Evolutionary conservation across 1,284 basidiomycete species (phyloP), one percentile per base, ranked within the genome.

Genomic region (Irpex sp.): DNA sequence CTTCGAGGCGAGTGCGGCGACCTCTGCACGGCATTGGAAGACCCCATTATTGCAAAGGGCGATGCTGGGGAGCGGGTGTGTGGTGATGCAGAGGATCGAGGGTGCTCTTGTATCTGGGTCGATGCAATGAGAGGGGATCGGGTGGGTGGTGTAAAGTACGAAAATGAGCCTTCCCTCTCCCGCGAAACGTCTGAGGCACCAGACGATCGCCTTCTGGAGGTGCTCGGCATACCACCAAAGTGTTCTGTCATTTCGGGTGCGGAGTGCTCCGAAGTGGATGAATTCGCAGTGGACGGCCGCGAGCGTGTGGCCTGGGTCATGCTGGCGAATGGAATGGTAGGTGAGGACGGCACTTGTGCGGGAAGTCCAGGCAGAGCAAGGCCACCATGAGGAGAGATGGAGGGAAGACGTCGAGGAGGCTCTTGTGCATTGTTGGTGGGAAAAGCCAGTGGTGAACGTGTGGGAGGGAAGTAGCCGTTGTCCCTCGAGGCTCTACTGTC

Each of bases 1-100:
- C 56, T 67, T 69, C 54, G 72, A 68, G 15, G 75, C 72, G 54
- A 76, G 62, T 69, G 43, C 74, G 71, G 36, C 70, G 59, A 57
- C 9, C 13, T 11, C 36, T 35, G 56, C 11, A 50, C 26, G 31
- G 57, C 55, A 37, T 31, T 54, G 61, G 61, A 43, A 60, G 56
- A 6, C 6, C 9, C 19, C 56, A 66, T 47, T 39, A 55, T 33
- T 55, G 51, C 56, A 35, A 55, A 17, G 61, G 62, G 21, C 43
- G 21, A 66, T 63, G 9, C 64, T 61, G 66, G 68, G 62, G 57
- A 69, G 46, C 21, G 58, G 33, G 46, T 63, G 50, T 17, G 58
- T 9, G 60, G 53, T 33, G 60, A 46, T 17, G 61, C 21, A 15
- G 57, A 58, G 43, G 57, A 62, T 26, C 36, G 36, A 19, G 50